Evolutionary conservation across 78 protist genomes (phyloP).

Genomic region (Guillardia theta): DNA sequence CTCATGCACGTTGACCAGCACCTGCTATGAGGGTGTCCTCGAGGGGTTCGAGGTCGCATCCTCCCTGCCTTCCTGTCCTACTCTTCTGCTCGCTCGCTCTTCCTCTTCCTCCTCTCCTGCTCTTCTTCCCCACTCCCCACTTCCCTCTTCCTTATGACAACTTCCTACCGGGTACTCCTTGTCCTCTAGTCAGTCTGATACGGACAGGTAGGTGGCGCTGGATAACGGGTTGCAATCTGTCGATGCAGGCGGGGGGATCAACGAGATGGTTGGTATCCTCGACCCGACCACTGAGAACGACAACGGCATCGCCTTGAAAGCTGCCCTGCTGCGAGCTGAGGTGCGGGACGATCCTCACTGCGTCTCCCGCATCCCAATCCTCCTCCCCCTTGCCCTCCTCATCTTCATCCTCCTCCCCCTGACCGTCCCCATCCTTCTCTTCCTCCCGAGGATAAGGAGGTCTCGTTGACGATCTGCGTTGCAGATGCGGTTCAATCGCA

Average conservation of each 20-base stretch:
- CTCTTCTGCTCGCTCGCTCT: background rate
- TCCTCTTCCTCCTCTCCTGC: background rate
- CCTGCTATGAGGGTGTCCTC: background rate
- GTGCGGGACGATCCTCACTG: background rate
- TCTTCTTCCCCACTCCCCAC: background rate
- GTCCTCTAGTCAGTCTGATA: background rate
- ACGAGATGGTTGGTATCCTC: slow-evolving; percentile 11
- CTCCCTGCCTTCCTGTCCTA: background rate
- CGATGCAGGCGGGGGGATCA: background rate
- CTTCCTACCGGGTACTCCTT: background rate
- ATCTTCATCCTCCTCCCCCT: no score
- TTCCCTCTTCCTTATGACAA: background rate
- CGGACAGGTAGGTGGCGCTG: background rate
- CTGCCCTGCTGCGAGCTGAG: background rate
- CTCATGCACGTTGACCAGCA: background rate
- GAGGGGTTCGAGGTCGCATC: background rate
- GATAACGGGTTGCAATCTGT: background rate
- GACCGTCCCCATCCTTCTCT: no score
- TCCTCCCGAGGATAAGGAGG: background rate
- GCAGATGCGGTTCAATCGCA: background rate
- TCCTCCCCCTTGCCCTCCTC: no score
- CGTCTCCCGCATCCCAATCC: background rate
- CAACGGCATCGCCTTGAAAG: background rate
- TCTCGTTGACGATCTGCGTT: background rate
- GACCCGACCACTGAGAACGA: background rate